Evolutionary conservation across 2,329 filamentous ascomycete genomes (phyloP).

Genomic region (Aspergillus thermomutatus): DNA sequence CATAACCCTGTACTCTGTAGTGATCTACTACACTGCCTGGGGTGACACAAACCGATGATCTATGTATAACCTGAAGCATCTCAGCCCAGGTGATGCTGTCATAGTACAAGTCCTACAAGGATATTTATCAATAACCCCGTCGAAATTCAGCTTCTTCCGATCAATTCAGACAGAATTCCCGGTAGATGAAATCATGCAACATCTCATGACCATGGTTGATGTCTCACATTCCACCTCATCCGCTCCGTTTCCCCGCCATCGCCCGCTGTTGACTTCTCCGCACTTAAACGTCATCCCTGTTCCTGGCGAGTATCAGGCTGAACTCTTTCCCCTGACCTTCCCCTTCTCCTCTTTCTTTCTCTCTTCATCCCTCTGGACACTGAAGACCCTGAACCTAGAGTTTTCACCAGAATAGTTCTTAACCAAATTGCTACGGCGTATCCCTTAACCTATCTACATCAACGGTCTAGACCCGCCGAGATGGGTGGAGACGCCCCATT

Average conservation of each 20-base stretch:
- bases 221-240: neutral
- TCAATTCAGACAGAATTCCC: neutral
- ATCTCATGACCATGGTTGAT: neutral
- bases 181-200: neutral
- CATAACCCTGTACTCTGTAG: neutral
- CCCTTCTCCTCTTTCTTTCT: constrained; percentile 4
- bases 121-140: neutral
- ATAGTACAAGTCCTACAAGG: neutral
- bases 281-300: constrained; percentile 16
- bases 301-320: constrained; percentile 6
- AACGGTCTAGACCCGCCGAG: constrained; percentile 7
- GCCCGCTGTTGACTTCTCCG: neutral
- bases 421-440: neutral
- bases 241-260: neutral
- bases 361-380: neutral
- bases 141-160: neutral
- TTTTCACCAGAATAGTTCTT: neutral
- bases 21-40: too few relatives aligned
- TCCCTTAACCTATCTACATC: neutral
- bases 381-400: neutral
- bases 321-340: constrained; percentile 1
- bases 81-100: neutral
- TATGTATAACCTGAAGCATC: neutral
- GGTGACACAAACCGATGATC: neutral
- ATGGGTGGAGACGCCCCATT: constrained; percentile 26